phyloP scores from a whole-genome alignment of 345 rosid genomes.

The Fremontodendron californicum region DNA sequence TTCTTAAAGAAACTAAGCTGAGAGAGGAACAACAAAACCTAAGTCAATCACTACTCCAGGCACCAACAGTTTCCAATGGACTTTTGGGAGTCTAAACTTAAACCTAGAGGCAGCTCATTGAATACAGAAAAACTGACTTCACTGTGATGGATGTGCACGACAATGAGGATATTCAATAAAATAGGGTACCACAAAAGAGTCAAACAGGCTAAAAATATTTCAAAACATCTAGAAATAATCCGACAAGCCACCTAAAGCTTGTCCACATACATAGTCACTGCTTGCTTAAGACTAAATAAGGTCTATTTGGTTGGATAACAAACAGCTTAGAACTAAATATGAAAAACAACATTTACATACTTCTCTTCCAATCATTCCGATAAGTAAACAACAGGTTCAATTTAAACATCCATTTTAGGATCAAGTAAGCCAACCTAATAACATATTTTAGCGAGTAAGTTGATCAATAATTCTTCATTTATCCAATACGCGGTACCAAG shows the following conservation, averaged over 20 bases:
- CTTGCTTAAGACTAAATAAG: not conserved
- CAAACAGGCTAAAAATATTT: not conserved
- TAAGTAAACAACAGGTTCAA: not conserved
- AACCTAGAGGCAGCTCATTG: not conserved
- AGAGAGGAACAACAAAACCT: not conserved
- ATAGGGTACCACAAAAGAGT: not conserved
- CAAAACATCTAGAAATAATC: not conserved
- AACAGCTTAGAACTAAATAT: not conserved
- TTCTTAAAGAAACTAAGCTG: not conserved
- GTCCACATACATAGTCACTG: not conserved
- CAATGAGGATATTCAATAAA: not conserved
- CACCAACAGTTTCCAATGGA: not conserved
- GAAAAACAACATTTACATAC: not conserved
- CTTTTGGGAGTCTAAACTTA: not conserved
- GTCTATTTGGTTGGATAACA: not conserved
- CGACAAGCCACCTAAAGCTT: not conserved
- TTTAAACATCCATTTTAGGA: not conserved
- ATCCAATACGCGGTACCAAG: not conserved
- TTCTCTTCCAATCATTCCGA: slow-evolving; percentile 5
- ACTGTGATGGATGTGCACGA: not conserved
- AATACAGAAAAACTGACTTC: not conserved
- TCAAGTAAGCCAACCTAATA: not conserved
- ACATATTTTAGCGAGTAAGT: not conserved
- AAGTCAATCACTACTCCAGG: not conserved
- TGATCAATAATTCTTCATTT: not conserved